Evolutionary conservation across 2,329 filamentous ascomycete genomes (phyloP).

Genomic region (Bertia moriformis): DNA sequence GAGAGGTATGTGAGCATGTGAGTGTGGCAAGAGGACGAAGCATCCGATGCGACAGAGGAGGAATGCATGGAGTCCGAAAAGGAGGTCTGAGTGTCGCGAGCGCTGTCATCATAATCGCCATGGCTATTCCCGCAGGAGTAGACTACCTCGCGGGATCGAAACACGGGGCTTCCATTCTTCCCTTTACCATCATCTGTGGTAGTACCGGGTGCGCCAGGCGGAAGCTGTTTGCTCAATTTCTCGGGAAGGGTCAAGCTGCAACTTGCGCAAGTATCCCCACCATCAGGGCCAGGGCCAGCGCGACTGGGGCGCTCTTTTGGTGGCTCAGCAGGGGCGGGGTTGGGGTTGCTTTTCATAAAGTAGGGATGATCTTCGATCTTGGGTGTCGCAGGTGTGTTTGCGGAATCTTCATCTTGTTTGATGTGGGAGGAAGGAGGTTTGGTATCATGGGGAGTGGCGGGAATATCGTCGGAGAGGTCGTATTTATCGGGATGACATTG

Average conservation of each 20-base stretch:
- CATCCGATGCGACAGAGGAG: slow-evolving; percentile 17
- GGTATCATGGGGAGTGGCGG: slow-evolving; percentile 6
- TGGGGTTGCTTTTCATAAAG: not conserved
- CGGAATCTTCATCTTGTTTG: slow-evolving; percentile 3
- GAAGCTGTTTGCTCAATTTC: slow-evolving; percentile 33
- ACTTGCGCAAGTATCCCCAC: slow-evolving; percentile 38
- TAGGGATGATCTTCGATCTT: not conserved
- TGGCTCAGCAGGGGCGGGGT: slow-evolving; percentile 4
- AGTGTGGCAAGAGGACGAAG: slow-evolving; percentile 28
- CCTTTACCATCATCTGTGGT: slow-evolving; percentile 28
- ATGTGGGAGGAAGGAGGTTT: slow-evolving; percentile 3
- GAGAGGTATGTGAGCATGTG: slow-evolving; percentile 42
- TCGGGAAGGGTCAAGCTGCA: slow-evolving; percentile 39
- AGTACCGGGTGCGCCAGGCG: slow-evolving; percentile 34
- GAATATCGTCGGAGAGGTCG: slow-evolving; percentile 11
- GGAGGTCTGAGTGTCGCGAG: slow-evolving; percentile 8
- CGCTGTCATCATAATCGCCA: slow-evolving; percentile 15
- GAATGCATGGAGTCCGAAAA: slow-evolving; percentile 21
- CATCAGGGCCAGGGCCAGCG: slow-evolving; percentile 21
- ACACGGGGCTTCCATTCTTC: slow-evolving; percentile 33
- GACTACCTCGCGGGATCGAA: slow-evolving; percentile 36
- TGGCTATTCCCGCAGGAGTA: slow-evolving; percentile 28
- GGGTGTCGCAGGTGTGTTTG: not conserved
- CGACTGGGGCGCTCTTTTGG: slow-evolving; percentile 19
- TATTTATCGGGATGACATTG: slow-evolving; percentile 28